These are phyloP conservation scores for Metrosideros polymorpha DNA, from an alignment of 441 rosid species.

Conservation along the genomic window DNA sequence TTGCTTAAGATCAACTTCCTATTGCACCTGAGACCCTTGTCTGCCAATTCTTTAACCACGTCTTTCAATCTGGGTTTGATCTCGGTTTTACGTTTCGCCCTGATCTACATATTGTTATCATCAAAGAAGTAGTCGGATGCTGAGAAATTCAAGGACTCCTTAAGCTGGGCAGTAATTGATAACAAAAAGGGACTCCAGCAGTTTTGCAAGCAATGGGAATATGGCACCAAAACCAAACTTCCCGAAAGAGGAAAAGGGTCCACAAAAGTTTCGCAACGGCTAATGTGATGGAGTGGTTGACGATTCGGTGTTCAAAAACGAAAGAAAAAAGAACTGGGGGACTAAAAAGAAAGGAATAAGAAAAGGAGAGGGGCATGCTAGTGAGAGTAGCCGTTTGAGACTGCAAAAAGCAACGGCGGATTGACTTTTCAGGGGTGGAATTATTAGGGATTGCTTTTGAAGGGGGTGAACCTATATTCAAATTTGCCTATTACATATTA, in stretches of 20 bases:
- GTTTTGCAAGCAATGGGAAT: not conserved
- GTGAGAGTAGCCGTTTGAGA: not conserved
- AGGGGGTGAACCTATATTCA: not conserved
- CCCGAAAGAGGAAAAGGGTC: not conserved
- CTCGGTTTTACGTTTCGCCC: no score
- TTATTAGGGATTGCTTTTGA: not conserved
- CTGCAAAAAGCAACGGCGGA: not conserved
- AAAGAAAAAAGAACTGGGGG: not conserved
- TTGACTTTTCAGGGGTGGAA: not conserved
- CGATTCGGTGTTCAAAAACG: not conserved
- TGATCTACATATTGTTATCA: not conserved
- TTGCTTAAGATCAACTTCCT: not conserved
- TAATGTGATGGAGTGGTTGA: not conserved
- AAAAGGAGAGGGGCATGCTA: not conserved
- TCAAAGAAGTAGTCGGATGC: not conserved
- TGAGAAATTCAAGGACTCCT: not conserved
- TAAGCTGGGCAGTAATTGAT: not conserved
- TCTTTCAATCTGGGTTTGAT: not conserved
- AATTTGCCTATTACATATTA: not conserved
- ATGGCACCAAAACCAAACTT: not conserved
- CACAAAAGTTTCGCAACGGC: not conserved
- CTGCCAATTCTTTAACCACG: not conserved
- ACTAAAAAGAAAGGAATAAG: not conserved
- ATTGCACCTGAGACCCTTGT: fast-evolving
- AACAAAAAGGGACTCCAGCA: not conserved